Percentiles rank a stretch among this genome's conserved stretches.
phyloP scores from a whole-genome alignment of 345 rosid genomes.

The Pistacia integerrima region DNA sequence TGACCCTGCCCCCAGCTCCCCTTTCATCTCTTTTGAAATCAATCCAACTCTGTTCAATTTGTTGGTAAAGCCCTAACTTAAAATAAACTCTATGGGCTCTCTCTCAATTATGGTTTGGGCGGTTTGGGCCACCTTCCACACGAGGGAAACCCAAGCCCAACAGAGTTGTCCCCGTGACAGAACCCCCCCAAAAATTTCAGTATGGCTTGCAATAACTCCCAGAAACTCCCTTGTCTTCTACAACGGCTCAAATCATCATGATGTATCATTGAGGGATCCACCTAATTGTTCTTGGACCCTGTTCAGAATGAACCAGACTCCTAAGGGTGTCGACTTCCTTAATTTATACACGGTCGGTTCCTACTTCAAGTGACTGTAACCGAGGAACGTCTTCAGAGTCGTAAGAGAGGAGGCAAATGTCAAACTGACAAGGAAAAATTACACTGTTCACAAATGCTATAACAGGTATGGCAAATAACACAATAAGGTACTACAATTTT shows the following conservation, averaged over 20 bases:
- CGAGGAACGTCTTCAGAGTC: not conserved
- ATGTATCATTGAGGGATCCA: not conserved
- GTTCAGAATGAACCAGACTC: conserved; percentile 18
- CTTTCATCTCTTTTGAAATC: conserved; percentile 21
- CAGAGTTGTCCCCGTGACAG: not conserved
- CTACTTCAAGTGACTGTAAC: not conserved
- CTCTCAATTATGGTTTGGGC: too few species aligned
- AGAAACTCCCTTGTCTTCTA: conserved; percentile 8
- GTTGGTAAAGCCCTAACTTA: too few species aligned
- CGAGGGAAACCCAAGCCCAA: too few species aligned
- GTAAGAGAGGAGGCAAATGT: not conserved
- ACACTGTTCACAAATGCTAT: not conserved
- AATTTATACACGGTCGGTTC: not conserved
- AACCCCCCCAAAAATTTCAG: conserved; percentile 22
- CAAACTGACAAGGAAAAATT: not conserved
- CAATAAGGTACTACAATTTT: not conserved
- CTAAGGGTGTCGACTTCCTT: not conserved
- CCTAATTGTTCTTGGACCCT: conserved; percentile 28
- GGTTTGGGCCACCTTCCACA: too few species aligned
- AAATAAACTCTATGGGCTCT: too few species aligned
- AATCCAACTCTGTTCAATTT: conserved; percentile 21
- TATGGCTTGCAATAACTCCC: conserved; percentile 12
- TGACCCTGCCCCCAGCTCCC: conserved; percentile 36
- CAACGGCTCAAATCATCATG: not conserved
- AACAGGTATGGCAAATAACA: not conserved